Base-by-base conservation (phyloP, 257 asterid genomes). In the Scutellaria galericulata region DNA sequence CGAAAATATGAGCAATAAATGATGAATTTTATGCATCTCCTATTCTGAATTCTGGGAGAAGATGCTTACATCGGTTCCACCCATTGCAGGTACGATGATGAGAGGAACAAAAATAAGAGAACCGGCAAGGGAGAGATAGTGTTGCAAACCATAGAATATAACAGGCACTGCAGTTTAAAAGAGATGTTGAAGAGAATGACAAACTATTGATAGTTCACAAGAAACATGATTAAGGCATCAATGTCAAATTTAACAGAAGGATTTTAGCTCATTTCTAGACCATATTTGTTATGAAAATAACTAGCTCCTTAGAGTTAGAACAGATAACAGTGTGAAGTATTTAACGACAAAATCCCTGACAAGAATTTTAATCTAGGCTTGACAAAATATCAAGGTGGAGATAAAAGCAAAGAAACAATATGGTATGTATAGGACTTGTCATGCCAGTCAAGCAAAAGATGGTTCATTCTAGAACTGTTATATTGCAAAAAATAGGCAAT, bases 81-180 rank as follows among this genome's bases (percentile, higher is more conserved):
- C 99, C 98, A 95, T 91, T 64, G 91, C 81, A 61, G 98, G 99
- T 51, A 95, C 95, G 60, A 84, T 75, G 74, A 95, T 84, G 83
- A 88, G 79, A 41, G 99, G 99, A 75, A 92, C 83, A 84, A 95
- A 92, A 81, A 95, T 86, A 69, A 95, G 97, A 39, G 99, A 95
- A 68, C 99, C 99, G 41, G 97, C 94, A 91, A 95, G 78, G 39
- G 99, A 92, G 75, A 92, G 82, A 77, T 89, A 91, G 89, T 92
- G 99, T 72, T 95, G 99, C 86, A 95, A 86, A 70, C 96, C 90
- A 48, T 88, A 92, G 76, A 79, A 86, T 75, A 90, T 72, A 56
- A 79, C 78, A 14, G 89, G 80, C 80, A 77, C 99, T 94, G 98
- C 88, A 86, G 56, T 68, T 70, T 53, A 42, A 63, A 60, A 81